Evolutionary conservation across 495 filamentous ascomycete genomes (phyloP).

Genomic region (Penicillium steckii): DNA sequence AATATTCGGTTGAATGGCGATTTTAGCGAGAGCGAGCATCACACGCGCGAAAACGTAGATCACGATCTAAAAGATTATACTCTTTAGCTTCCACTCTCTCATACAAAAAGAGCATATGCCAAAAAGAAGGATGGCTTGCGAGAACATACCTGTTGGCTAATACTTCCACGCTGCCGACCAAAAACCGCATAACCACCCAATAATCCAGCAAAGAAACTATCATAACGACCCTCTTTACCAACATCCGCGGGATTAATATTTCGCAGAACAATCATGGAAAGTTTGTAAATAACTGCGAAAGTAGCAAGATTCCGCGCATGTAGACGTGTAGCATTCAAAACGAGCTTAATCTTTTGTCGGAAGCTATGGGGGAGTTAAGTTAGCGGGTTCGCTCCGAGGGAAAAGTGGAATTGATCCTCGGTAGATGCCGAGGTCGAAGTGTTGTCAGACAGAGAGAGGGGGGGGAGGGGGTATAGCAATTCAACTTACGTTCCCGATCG

Average conservation of each 20-base stretch:
- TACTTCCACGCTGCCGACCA: conserved; percentile 74
- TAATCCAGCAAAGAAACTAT: conserved; percentile 87
- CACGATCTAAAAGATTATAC: conserved; percentile 58
- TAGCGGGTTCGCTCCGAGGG: conserved; percentile 8
- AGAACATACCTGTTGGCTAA: conserved; percentile 75
- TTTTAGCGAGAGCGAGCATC: conserved; percentile 74
- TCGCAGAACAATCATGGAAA: conserved; percentile 68
- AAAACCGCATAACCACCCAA: conserved; percentile 93
- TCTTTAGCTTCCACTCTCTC: not conserved
- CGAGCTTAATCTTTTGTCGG: conserved; percentile 72
- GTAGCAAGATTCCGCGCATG: conserved; percentile 90
- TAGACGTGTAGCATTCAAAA: conserved; percentile 81
- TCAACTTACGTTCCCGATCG: conserved; percentile 74
- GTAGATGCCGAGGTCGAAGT: too few species aligned
- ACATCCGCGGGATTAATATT: conserved; percentile 58
- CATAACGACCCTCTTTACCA: conserved; percentile 66
- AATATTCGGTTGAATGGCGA: conserved; percentile 67
- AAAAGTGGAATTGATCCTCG: too few species aligned
- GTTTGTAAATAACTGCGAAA: conserved; percentile 90
- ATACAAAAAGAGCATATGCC: too few species aligned
- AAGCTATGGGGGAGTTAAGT: conserved; percentile 45
- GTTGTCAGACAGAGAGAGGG: not conserved
- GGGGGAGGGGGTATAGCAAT: not conserved
- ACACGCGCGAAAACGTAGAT: conserved; percentile 97
- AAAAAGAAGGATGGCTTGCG: not conserved